These are phyloP conservation scores for Dioscorea cayenensis DNA, from an alignment of 116 monocot genomes.

Conservation along the genomic window DNA sequence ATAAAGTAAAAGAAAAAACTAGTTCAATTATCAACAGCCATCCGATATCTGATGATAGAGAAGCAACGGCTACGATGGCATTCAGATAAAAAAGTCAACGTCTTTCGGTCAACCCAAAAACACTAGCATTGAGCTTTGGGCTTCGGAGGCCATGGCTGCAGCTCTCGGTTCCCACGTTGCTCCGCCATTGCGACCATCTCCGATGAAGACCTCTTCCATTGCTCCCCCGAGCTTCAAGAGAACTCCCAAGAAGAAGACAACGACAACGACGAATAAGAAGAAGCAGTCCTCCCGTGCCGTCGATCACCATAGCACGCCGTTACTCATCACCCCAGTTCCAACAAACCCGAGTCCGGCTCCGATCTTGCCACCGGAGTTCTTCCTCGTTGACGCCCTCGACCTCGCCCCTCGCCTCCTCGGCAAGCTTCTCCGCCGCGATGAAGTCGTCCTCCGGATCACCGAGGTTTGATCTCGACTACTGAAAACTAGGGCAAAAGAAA, in stretches of 20 bases:
- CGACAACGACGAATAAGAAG: slow-evolving; percentile 14
- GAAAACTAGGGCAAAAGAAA: neutral
- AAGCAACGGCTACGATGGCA: too few relatives aligned
- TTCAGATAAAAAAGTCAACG: too few relatives aligned
- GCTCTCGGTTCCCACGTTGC: neutral
- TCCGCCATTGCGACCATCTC: neutral
- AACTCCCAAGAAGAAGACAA: slow-evolving; percentile 12
- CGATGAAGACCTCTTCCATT: slow-evolving; percentile 16
- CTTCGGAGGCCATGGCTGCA: neutral
- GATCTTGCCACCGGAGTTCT: slow-evolving; percentile 60
- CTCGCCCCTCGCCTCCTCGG: slow-evolving; percentile 95
- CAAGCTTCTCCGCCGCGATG: slow-evolving; percentile 77
- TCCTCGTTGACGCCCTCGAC: slow-evolving; percentile 65
- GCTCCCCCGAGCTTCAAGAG: slow-evolving; percentile 28
- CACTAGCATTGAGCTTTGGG: too few relatives aligned
- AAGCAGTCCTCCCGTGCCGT: neutral
- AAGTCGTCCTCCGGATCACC: slow-evolving; percentile 87
- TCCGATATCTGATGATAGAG: too few relatives aligned
- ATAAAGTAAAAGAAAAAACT: too few relatives aligned
- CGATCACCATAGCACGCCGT: neutral
- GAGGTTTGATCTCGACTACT: slow-evolving; percentile 35
- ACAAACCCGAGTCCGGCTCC: neutral
- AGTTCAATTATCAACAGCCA: too few relatives aligned
- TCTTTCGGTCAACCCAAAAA: too few relatives aligned
- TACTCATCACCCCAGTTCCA: neutral